phyloP scores from a whole-genome alignment of 306 rosid species.

The Fragaria vesca region DNA sequence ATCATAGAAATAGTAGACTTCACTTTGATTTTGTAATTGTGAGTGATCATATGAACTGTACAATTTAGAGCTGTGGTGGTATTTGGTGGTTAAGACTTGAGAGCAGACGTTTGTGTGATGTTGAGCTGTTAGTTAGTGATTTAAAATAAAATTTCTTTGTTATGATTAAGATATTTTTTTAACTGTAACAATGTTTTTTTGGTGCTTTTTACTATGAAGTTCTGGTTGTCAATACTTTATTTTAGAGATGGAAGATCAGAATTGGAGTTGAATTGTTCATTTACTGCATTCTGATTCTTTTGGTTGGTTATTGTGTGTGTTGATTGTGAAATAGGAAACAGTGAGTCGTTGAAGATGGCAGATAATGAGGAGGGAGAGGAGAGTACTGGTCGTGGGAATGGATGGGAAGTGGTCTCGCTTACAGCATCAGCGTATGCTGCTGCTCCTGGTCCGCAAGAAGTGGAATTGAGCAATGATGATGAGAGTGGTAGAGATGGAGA shows the following conservation, averaged over 20 bases:
- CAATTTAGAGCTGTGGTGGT: background rate
- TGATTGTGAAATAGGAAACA: background rate
- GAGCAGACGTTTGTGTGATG: background rate
- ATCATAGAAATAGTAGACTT: background rate
- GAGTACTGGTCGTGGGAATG: conserved; percentile 68
- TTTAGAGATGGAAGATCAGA: background rate
- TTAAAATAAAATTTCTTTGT: background rate
- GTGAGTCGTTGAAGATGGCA: conserved; percentile 51
- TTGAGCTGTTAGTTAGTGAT: background rate
- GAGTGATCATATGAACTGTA: background rate
- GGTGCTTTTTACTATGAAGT: background rate
- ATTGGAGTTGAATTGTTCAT: background rate
- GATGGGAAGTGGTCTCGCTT: conserved; percentile 97
- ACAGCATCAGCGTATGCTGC: conserved; percentile 93
- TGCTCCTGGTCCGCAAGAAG: conserved; percentile 66
- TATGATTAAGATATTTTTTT: background rate
- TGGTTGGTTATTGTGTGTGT: background rate
- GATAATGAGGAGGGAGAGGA: conserved; percentile 66
- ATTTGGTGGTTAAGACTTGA: background rate
- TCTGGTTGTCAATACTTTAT: background rate
- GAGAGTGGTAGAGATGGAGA: conserved; percentile 30
- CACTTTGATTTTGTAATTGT: background rate
- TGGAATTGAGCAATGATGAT: conserved; percentile 50
- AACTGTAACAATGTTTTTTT: background rate
- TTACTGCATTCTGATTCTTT: background rate